A percentile compares a stretch with the other conserved stretches of the same genome.
These are phyloP conservation scores for Fusarium papillatum DNA, from an alignment of 2,329 filamentous ascomycete species.

Conservation along the genomic window DNA sequence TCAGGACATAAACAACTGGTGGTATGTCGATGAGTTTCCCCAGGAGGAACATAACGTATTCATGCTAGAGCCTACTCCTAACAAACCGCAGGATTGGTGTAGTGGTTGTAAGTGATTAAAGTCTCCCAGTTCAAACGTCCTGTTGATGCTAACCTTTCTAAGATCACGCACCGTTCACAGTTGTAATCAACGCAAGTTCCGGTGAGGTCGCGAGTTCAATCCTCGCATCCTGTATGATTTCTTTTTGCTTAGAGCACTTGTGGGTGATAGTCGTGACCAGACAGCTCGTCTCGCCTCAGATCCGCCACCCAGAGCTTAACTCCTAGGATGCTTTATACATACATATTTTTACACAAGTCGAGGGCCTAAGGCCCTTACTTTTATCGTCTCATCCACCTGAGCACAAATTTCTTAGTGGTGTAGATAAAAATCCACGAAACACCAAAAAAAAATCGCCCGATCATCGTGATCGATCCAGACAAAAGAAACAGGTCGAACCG, in stretches of 20 bases:
- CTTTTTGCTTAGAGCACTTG: neutral
- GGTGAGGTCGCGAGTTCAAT: slow-evolving; percentile 25
- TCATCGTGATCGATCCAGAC: fast-evolving
- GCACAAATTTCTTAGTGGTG: too few relatives aligned
- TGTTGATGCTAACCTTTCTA: neutral
- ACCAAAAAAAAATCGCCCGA: neutral
- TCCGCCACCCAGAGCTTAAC: too few relatives aligned
- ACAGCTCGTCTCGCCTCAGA: neutral
- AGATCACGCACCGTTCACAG: slow-evolving; percentile 15
- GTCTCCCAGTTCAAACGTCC: too few relatives aligned
- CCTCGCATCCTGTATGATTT: slow-evolving; percentile 15
- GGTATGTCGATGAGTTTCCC: neutral
- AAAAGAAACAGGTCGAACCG: slow-evolving; percentile 10
- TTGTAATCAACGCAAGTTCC: neutral
- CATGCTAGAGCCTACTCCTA: fast-evolving
- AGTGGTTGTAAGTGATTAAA: slow-evolving; percentile 4
- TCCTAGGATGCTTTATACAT: too few relatives aligned
- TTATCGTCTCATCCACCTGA: too few relatives aligned
- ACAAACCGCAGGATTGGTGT: slow-evolving; percentile 6
- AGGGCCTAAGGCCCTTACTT: too few relatives aligned
- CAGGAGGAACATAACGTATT: neutral
- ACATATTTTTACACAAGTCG: too few relatives aligned
- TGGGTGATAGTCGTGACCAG: neutral
- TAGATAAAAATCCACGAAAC: neutral
- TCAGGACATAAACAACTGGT: neutral